A percentile compares a stretch with the other conserved stretches of the same genome.
Evolutionary conservation across 106 monocot species (phyloP).

Genomic region (Dendrobium chrysotoxum): DNA sequence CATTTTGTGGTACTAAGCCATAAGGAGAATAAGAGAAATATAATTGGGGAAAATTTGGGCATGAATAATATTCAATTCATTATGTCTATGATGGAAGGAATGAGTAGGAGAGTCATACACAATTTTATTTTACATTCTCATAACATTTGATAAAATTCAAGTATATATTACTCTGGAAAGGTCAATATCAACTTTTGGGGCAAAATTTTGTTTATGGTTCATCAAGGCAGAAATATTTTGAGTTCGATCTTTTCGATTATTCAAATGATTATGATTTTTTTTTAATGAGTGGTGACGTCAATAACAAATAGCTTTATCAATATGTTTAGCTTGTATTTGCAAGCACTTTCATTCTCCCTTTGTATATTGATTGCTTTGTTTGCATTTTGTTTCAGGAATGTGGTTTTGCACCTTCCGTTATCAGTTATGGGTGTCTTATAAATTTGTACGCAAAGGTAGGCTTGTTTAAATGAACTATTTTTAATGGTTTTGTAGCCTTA

Average conservation of each 20-base stretch:
- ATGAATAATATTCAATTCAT: too few relatives aligned
- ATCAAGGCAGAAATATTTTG: neutral
- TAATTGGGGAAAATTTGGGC: too few relatives aligned
- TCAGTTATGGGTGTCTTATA: slow-evolving; percentile 94
- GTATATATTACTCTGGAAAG: neutral
- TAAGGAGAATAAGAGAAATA: too few relatives aligned
- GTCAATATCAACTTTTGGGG: neutral
- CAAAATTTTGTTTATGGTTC: neutral
- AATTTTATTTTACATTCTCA: too few relatives aligned
- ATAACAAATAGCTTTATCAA: neutral
- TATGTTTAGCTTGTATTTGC: neutral
- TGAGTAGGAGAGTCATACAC: too few relatives aligned
- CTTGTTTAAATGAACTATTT: neutral
- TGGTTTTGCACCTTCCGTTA: slow-evolving; percentile 74
- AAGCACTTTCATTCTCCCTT: neutral
- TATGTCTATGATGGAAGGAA: too few relatives aligned
- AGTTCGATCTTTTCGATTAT: neutral
- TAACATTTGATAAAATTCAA: too few relatives aligned
- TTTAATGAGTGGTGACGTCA: neutral
- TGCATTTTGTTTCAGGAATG: slow-evolving; percentile 66
- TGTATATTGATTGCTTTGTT: slow-evolving; percentile 19
- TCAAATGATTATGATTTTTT: neutral
- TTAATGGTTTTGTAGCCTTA: neutral
- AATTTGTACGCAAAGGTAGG: slow-evolving; percentile 84
- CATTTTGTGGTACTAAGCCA: too few relatives aligned